Conservation (phyloP, 345 rosid species). For the Capsella bursapastoris region DNA sequence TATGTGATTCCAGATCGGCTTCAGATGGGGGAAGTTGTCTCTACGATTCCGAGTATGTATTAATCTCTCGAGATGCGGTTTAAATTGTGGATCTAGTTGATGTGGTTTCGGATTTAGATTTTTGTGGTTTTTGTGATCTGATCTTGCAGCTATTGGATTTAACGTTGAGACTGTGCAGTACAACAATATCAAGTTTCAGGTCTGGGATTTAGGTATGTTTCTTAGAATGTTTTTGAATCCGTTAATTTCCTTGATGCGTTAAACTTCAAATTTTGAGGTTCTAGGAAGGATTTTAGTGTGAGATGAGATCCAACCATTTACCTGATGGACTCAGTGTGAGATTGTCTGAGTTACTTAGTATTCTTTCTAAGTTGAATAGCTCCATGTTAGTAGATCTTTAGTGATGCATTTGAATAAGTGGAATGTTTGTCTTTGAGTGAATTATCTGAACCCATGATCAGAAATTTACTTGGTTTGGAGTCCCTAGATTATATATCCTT, state of each 20-base stretch:
- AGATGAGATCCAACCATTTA: neutral
- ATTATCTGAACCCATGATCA: neutral
- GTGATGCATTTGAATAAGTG: neutral
- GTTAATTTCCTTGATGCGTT: neutral
- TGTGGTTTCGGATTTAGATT: slow-evolving; percentile 22
- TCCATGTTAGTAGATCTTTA: neutral
- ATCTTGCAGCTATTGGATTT: slow-evolving; percentile 86
- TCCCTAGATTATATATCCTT: neutral
- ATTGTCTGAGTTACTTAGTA: neutral
- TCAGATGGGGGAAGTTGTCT: slow-evolving; percentile 99
- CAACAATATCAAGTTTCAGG: slow-evolving; percentile 95
- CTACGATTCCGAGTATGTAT: slow-evolving; percentile 91
- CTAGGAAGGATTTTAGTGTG: neutral
- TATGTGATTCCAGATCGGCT: slow-evolving; percentile 68
- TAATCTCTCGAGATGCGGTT: neutral
- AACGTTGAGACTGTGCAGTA: slow-evolving; percentile 96
- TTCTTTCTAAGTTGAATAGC: slow-evolving; percentile 5
- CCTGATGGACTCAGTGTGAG: slow-evolving; percentile 14
- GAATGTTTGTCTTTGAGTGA: neutral
- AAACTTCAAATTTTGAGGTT: neutral
- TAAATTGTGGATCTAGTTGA: slow-evolving; percentile 21
- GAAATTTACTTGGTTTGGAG: neutral
- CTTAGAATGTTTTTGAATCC: neutral
- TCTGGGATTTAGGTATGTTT: slow-evolving; percentile 77
- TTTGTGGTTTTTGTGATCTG: slow-evolving; percentile 11